phyloP scores from a whole-genome alignment of 176 grass and related monocot species.

The Typha latifolia region DNA sequence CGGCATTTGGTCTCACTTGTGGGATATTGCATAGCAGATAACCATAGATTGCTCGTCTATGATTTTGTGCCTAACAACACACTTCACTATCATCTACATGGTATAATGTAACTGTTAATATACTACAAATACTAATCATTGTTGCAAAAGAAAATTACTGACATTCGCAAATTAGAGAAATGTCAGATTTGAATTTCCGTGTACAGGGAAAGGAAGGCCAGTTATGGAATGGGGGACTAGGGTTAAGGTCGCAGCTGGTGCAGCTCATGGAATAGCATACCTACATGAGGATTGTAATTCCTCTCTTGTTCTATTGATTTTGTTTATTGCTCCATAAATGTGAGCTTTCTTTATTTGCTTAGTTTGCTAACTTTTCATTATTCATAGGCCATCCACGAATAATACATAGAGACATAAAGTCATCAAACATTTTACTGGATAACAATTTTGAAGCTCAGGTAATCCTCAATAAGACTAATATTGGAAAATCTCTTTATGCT shows the following conservation, averaged over 20 bases:
- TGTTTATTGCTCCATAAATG: slow-evolving; percentile 7
- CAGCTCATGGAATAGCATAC: slow-evolving; percentile 82
- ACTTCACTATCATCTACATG: too few species aligned
- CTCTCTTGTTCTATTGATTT: background rate
- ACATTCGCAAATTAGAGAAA: too few species aligned
- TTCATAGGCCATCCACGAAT: slow-evolving; percentile 74
- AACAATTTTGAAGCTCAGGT: slow-evolving; percentile 76
- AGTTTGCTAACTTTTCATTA: background rate
- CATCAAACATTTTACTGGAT: slow-evolving; percentile 95
- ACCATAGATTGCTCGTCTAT: too few species aligned
- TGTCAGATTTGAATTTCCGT: slow-evolving; percentile 2
- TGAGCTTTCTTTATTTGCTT: slow-evolving; percentile 13
- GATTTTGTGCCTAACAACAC: too few species aligned
- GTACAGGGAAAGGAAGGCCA: slow-evolving; percentile 35
- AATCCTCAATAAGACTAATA: background rate
- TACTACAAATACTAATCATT: too few species aligned
- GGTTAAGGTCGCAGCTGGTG: slow-evolving; percentile 69
- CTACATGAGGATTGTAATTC: slow-evolving; percentile 90
- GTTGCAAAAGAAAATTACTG: too few species aligned
- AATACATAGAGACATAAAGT: slow-evolving; percentile 94
- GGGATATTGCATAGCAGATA: too few species aligned
- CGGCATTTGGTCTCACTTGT: too few species aligned
- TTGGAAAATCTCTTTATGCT: background rate
- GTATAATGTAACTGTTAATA: slow-evolving; percentile 21
- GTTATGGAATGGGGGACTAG: slow-evolving; percentile 66